A percentile compares a stretch with the other conserved stretches of the same genome.
These are phyloP conservation scores for Hamamelis virginiana DNA, from an alignment of 164 flowering plant species.

Conservation along the genomic window DNA sequence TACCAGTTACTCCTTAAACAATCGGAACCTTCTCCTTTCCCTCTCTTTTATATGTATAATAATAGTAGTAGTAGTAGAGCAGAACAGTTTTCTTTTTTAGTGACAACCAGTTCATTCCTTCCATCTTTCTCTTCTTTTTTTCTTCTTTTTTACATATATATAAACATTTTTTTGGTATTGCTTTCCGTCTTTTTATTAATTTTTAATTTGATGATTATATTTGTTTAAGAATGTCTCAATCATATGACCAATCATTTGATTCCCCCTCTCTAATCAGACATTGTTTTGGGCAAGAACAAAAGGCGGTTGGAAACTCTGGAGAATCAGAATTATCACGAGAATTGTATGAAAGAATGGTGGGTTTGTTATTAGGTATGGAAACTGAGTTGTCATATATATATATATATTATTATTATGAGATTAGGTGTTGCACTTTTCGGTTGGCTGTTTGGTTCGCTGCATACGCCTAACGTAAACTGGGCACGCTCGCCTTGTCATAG, in stretches of 20 bases:
- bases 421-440: neutral
- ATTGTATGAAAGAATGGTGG: neutral
- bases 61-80: neutral
- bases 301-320: neutral
- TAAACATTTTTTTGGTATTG: neutral
- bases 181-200: neutral
- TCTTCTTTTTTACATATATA: neutral
- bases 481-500: no score
- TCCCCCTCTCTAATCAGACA: neutral
- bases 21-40: neutral
- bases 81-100: neutral
- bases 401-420: no score
- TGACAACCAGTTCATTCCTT: neutral
- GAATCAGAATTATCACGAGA: neutral
- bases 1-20: neutral
- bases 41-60: neutral
- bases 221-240: slow-evolving; percentile 8
- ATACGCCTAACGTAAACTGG: no score
- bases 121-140: neutral
- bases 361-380: neutral
- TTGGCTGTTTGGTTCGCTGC: neutral
- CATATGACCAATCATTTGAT: slow-evolving; percentile 17
- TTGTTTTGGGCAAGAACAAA: neutral
- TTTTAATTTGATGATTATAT: neutral
- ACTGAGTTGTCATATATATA: slow-evolving; percentile 11